Percentiles rank a stretch among this genome's conserved stretches.
phyloP scores from a whole-genome alignment of 441 rosid genomes.

The Biscutella auriculata region DNA sequence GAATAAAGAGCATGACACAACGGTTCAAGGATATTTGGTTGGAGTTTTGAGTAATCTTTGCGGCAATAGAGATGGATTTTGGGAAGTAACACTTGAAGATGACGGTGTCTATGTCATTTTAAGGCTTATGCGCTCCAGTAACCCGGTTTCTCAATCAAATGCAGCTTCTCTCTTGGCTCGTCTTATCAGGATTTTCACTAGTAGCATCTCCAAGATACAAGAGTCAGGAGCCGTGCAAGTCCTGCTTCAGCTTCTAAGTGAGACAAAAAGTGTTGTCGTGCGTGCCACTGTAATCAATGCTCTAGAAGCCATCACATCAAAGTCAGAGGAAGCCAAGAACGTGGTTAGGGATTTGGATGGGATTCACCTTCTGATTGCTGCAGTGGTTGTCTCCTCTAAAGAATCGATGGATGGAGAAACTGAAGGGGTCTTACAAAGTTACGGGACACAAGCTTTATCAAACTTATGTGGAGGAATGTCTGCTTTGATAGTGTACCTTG shows the following conservation, averaged over 20 bases:
- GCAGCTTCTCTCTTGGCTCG: conserved; percentile 89
- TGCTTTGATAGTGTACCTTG: conserved; percentile 55
- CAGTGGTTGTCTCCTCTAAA: conserved; percentile 80
- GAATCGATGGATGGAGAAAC: conserved; percentile 63
- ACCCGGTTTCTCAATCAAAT: conserved; percentile 62
- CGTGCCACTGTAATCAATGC: conserved; percentile 82
- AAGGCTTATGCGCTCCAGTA: conserved; percentile 68
- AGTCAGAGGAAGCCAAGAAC: conserved; percentile 54
- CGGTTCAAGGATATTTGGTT: conserved; percentile 65
- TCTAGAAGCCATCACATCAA: conserved; percentile 63
- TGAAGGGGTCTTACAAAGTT: conserved; percentile 49
- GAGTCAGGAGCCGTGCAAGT: conserved; percentile 67
- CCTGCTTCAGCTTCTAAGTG: conserved; percentile 52
- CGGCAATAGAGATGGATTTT: conserved; percentile 57
- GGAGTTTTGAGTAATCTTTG: conserved; percentile 90
- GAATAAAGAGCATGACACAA: conserved; percentile 49
- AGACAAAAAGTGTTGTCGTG: conserved; percentile 43
- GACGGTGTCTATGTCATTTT: conserved; percentile 68
- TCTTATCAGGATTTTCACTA: conserved; percentile 52
- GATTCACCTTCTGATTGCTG: conserved; percentile 53
- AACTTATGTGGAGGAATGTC: conserved; percentile 76
- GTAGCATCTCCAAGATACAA: conserved; percentile 50
- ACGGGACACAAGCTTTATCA: conserved; percentile 68
- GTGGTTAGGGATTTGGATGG: conserved; percentile 53
- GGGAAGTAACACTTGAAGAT: conserved; percentile 63